These are phyloP conservation scores for Gymnopus androsaceus DNA, from an alignment of 1,284 basidiomycete species.

Conservation along the genomic window DNA sequence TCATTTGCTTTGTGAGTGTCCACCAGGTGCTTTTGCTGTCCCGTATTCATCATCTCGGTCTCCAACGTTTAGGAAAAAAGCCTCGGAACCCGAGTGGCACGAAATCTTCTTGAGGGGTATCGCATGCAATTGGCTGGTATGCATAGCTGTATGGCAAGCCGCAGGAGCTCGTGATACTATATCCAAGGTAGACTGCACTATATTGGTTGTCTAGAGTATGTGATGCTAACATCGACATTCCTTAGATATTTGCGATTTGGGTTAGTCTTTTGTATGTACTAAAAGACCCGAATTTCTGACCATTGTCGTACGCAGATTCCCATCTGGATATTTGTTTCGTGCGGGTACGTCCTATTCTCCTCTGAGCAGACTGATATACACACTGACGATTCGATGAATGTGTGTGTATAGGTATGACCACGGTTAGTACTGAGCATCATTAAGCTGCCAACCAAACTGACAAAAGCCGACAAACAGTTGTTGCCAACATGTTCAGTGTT, in stretches of 20 bases:
- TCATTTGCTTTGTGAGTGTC: conserved; percentile 56
- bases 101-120: conserved; percentile 78
- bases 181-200: conserved; percentile 54
- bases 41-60: conserved; percentile 21
- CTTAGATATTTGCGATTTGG: conserved; percentile 69
- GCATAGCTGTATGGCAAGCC: conserved; percentile 80
- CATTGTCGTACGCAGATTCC: no score
- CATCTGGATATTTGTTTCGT: no score
- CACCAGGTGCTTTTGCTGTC: not conserved
- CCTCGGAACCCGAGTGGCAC: conserved; percentile 65
- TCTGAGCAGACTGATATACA: conserved; percentile 5
- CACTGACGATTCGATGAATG: no score
- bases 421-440: conserved; percentile 43
- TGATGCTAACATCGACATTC: not conserved
- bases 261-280: no score
- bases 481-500: conserved; percentile 77
- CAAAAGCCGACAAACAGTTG: conserved; percentile 36
- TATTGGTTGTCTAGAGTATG: not conserved
- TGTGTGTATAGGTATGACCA: conserved; percentile 79
- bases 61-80: conserved; percentile 52
- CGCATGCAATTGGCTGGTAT: conserved; percentile 80
- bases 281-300: no score
- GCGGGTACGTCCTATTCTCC: not conserved
- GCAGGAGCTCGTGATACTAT: conserved; percentile 70
- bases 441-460: not conserved